Conservation (phyloP, 2,329 filamentous ascomycete genomes). For the Lachnellula suecica region DNA sequence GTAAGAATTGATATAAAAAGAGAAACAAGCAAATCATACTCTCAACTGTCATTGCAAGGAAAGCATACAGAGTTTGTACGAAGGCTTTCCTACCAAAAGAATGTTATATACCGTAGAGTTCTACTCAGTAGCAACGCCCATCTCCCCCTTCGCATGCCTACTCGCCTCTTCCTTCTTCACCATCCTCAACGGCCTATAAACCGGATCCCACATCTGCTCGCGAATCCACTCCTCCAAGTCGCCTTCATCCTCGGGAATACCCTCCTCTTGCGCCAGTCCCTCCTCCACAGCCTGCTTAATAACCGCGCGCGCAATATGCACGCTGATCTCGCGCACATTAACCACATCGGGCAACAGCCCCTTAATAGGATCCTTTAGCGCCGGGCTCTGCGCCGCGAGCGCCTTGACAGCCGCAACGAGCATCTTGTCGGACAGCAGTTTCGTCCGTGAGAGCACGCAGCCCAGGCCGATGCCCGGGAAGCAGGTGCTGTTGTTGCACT, state of each 20-base stretch:
- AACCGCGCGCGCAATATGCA: conserved; percentile 73
- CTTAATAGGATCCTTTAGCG: conserved; percentile 58
- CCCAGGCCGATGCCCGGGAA: conserved; percentile 87
- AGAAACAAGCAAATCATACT: too few species aligned
- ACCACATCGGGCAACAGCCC: conserved; percentile 76
- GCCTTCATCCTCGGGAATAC: conserved; percentile 54
- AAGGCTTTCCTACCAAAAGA: too few species aligned
- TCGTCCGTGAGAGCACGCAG: conserved; percentile 67
- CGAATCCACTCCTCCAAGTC: conserved; percentile 57
- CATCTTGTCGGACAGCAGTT: conserved; percentile 71
- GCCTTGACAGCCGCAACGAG: conserved; percentile 77
- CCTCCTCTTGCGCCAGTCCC: conserved; percentile 61
- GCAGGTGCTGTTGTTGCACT: conserved; percentile 86
- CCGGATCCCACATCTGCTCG: conserved; percentile 78
- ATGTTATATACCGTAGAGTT: not conserved
- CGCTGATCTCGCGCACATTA: conserved; percentile 72
- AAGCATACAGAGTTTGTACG: too few species aligned
- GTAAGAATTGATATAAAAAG: too few species aligned
- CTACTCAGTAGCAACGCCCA: conserved; percentile 40
- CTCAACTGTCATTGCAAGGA: too few species aligned
- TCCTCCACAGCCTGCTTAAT: conserved; percentile 71
- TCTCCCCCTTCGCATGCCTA: conserved; percentile 58
- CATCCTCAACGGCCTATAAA: conserved; percentile 62
- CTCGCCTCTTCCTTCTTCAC: conserved; percentile 53
- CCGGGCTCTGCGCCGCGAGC: conserved; percentile 70